A percentile compares a stretch with the other conserved stretches of the same genome.
Conservation (phyloP, 257 asterid species). For the Jasminum sambac region DNA sequence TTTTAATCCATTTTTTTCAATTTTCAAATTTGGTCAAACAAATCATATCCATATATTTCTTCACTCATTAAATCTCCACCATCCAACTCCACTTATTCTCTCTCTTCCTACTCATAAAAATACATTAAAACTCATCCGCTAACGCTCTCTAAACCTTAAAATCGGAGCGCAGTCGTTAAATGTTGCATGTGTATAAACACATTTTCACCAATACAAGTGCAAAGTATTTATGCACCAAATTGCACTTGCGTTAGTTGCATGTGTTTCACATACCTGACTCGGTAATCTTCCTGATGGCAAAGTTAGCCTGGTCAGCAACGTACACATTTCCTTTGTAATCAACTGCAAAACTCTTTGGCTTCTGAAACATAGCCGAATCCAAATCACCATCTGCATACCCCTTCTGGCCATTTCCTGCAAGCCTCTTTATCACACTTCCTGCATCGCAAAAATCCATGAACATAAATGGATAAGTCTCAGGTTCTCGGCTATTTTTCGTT, state of each 20-base stretch:
- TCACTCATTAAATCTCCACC: too few species aligned
- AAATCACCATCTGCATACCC: slow-evolving; percentile 71
- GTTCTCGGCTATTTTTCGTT: too few species aligned
- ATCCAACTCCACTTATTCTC: too few species aligned
- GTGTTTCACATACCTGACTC: slow-evolving; percentile 48
- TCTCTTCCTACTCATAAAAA: too few species aligned
- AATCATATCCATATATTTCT: too few species aligned
- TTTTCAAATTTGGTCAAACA: too few species aligned
- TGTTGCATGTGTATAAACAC: slow-evolving; percentile 3
- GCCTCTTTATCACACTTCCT: slow-evolving; percentile 51
- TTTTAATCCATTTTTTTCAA: too few species aligned
- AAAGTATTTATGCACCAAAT: not conserved
- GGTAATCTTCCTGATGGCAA: slow-evolving; percentile 68
- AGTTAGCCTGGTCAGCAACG: slow-evolving; percentile 65
- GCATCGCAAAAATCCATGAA: slow-evolving; percentile 20
- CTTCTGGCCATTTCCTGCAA: slow-evolving; percentile 51
- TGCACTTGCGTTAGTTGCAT: not conserved
- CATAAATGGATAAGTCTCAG: not conserved
- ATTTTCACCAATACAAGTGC: not conserved
- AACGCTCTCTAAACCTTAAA: too few species aligned
- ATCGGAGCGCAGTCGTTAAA: not conserved
- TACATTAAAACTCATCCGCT: too few species aligned
- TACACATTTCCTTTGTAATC: slow-evolving; percentile 76
- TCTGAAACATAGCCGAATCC: slow-evolving; percentile 56
- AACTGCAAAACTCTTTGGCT: slow-evolving; percentile 68